These are phyloP conservation scores for Brassica incana DNA, from an alignment of 345 rosid genomes.

Conservation along the genomic window DNA sequence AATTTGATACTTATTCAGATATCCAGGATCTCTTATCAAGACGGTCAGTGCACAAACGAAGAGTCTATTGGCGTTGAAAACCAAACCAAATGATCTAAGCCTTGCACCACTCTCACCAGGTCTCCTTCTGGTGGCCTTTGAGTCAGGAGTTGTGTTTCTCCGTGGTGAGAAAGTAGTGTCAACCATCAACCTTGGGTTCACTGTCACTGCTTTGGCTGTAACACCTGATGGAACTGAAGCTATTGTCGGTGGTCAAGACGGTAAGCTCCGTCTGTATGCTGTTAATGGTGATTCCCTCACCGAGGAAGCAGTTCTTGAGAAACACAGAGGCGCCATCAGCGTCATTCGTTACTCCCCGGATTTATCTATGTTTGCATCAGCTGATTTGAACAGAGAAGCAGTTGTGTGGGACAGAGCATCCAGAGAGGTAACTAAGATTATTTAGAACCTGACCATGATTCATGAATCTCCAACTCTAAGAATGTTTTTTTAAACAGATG, in stretches of 20 bases:
- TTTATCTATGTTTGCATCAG: constrained; percentile 90
- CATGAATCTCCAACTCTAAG: background rate
- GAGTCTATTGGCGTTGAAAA: constrained; percentile 68
- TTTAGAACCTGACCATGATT: background rate
- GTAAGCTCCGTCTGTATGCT: constrained; percentile 76
- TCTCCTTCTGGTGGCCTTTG: constrained; percentile 60
- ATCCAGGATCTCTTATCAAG: constrained; percentile 70
- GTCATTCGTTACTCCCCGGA: constrained; percentile 88
- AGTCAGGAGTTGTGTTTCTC: constrained; percentile 81
- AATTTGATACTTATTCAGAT: constrained; percentile 46
- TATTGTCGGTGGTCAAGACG: constrained; percentile 77
- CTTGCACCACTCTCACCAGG: constrained; percentile 69
- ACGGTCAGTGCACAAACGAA: constrained; percentile 68
- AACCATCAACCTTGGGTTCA: constrained; percentile 71
- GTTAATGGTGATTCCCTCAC: constrained; percentile 64
- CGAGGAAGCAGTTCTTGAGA: constrained; percentile 83
- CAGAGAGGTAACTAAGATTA: constrained; percentile 60
- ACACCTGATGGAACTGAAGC: constrained; percentile 94
- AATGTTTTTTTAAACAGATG: constrained; percentile 12
- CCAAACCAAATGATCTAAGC: constrained; percentile 90
- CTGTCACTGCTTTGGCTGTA: constrained; percentile 75
- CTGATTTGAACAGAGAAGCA: constrained; percentile 89
- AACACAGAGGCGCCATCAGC: constrained; percentile 83
- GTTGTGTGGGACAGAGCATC: constrained; percentile 37
- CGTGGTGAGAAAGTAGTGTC: constrained; percentile 66